These are phyloP conservation scores for Pythium chondricola DNA, from an alignment of 352 stramenopile genomes.

Conservation along the genomic window DNA sequence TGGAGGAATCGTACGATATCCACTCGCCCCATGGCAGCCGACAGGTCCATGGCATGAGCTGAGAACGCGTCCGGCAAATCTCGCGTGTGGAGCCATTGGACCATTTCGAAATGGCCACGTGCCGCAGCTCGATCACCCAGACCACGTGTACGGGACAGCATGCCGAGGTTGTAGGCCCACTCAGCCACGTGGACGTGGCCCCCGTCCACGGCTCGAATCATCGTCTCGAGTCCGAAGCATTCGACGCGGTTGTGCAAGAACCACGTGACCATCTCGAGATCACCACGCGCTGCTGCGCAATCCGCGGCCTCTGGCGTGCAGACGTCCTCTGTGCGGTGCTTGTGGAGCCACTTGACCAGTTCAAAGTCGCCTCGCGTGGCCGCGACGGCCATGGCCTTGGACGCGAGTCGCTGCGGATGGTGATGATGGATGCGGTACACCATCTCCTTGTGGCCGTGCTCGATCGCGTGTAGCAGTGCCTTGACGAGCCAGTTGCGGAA, in stretches of 20 bases:
- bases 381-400: constrained; percentile 13
- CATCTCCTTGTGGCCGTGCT: constrained; percentile 13
- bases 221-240: constrained; percentile 15
- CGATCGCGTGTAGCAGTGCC: constrained; percentile 12
- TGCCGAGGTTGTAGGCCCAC: constrained; percentile 8
- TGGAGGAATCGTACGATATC: constrained; percentile 21
- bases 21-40: constrained; percentile 13
- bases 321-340: constrained; percentile 15
- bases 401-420: constrained; percentile 10
- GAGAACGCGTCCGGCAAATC: constrained; percentile 16
- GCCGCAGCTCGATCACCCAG: constrained; percentile 14
- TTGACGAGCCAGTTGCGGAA: constrained; percentile 24
- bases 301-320: constrained; percentile 17
- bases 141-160: constrained; percentile 9
- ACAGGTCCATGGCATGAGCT: constrained; percentile 12
- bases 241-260: constrained; percentile 12
- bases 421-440: constrained; percentile 17
- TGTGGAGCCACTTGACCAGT: constrained; percentile 22
- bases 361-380: constrained; percentile 14
- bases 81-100: constrained; percentile 19
- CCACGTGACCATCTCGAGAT: constrained; percentile 23
- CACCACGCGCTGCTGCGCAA: constrained; percentile 15
- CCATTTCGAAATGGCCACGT: constrained; percentile 21
- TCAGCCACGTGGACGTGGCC: constrained; percentile 20
- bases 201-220: constrained; percentile 14